phyloP scores from a whole-genome alignment of 371 early-diverging fungal species.

The Saksenaea vasiformis region DNA sequence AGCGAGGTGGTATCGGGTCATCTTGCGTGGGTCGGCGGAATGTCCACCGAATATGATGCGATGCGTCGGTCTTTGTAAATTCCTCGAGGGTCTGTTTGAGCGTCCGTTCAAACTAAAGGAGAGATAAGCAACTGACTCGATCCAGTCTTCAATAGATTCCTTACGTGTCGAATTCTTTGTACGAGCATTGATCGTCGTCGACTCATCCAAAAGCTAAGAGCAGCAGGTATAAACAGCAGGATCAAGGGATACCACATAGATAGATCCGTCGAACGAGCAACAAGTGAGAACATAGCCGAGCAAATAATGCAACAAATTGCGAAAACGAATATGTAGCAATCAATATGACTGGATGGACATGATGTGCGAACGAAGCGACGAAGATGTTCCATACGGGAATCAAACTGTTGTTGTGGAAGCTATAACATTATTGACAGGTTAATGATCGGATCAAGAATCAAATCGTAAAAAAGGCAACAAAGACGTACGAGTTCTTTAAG shows the following conservation, averaged over 20 bases:
- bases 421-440: neutral
- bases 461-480: slow-evolving; percentile 1
- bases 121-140: neutral
- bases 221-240: slow-evolving; percentile 38
- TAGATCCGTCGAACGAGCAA: slow-evolving; percentile 39
- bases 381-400: slow-evolving; percentile 27
- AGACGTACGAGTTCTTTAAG: slow-evolving; percentile 29
- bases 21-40: slow-evolving; percentile 22
- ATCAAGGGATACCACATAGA: slow-evolving; percentile 54
- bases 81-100: slow-evolving; percentile 37
- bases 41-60: slow-evolving; percentile 30
- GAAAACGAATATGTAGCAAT: slow-evolving; percentile 39
- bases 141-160: neutral
- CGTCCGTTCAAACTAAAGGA: slow-evolving; percentile 34
- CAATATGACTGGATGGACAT: slow-evolving; percentile 41
- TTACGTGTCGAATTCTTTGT: slow-evolving; percentile 33
- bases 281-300: slow-evolving; percentile 42
- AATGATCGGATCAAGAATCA: neutral
- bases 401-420: slow-evolving; percentile 27
- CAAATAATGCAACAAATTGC: slow-evolving; percentile 37
- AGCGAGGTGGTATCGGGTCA: slow-evolving; percentile 14
- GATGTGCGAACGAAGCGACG: slow-evolving; percentile 20
- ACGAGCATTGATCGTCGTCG: slow-evolving; percentile 30
- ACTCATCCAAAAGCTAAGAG: slow-evolving; percentile 43
- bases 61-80: slow-evolving; percentile 33